phyloP scores from a whole-genome alignment of 176 grass and related monocot species.

The Eleusine coracana region DNA sequence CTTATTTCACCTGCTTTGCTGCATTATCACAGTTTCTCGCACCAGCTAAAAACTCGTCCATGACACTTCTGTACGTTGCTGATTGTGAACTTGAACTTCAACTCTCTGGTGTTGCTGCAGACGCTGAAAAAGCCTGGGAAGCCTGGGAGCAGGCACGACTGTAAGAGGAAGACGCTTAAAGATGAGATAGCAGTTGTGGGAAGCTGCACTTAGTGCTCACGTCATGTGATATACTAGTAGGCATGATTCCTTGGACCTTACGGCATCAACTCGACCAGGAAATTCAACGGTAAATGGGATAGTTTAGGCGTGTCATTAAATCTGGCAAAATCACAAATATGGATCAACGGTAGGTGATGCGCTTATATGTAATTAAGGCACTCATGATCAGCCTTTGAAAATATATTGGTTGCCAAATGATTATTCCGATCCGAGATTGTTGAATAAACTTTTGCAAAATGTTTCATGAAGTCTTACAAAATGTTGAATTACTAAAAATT shows the following conservation, averaged over 20 bases:
- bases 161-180: constrained; percentile 45
- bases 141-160: constrained; percentile 39
- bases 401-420: background rate
- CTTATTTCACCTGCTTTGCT: background rate
- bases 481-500: background rate
- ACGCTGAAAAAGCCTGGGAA: constrained; percentile 39
- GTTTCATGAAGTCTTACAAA: background rate
- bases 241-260: background rate
- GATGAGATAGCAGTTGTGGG: constrained; percentile 45
- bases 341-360: background rate
- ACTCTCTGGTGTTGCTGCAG: constrained; percentile 25
- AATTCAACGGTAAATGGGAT: background rate
- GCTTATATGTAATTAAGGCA: background rate
- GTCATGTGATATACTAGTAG: background rate
- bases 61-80: background rate
- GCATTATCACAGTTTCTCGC: background rate
- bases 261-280: background rate
- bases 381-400: background rate
- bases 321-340: background rate
- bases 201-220: constrained; percentile 44
- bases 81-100: background rate
- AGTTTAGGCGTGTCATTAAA: background rate
- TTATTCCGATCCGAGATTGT: background rate
- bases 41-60: background rate
- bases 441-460: background rate